Conservation (phyloP, 257 asterid species). For the Plantago ovata region DNA sequence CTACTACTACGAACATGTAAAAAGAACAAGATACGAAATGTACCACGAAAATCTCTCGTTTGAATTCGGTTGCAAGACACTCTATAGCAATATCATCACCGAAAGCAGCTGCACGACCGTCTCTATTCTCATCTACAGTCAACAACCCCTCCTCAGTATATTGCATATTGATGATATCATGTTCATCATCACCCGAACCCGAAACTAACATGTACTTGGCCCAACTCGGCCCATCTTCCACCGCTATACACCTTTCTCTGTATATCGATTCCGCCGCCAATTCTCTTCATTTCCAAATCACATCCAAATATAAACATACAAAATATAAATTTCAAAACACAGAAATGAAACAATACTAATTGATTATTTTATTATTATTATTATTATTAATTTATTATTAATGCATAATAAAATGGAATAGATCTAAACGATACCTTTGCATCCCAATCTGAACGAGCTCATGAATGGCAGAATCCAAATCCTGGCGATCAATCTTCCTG, state of each 20-base stretch:
- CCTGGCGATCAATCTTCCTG: conserved; percentile 57
- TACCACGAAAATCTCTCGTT: conserved; percentile 94
- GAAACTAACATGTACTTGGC: conserved; percentile 89
- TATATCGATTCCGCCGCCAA: conserved; percentile 86
- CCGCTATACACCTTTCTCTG: conserved; percentile 84
- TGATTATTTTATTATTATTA: no score
- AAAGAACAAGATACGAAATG: conserved; percentile 19
- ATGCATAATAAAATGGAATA: neutral
- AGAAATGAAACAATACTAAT: no score
- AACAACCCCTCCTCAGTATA: conserved; percentile 90
- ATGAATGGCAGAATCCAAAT: conserved; percentile 62
- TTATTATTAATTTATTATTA: neutral
- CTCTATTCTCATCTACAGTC: conserved; percentile 77
- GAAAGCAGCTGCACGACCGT: conserved; percentile 89
- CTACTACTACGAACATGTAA: neutral
- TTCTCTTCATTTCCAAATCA: conserved; percentile 58
- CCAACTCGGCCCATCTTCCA: conserved; percentile 88
- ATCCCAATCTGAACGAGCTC: conserved; percentile 77
- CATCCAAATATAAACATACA: conserved; percentile 20
- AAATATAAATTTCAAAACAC: no score
- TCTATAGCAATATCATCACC: conserved; percentile 98
- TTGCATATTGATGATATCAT: conserved; percentile 82
- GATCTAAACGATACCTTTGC: conserved; percentile 46
- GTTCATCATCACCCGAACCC: conserved; percentile 83
- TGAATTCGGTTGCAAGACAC: conserved; percentile 91